Conservation (phyloP, 805 yeast species). For the Ogataea sp. region DNA sequence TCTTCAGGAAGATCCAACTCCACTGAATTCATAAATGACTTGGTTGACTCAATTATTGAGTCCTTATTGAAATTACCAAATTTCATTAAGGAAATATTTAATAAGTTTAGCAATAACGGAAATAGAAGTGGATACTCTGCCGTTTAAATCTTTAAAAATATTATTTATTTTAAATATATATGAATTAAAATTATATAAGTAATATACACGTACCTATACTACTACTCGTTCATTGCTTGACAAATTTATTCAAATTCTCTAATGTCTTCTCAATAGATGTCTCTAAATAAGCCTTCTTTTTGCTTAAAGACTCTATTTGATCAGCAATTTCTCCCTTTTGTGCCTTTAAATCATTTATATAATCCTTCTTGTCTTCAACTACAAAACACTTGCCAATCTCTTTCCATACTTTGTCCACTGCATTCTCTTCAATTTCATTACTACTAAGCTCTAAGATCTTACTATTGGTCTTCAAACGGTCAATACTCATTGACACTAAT, state of each 20-base stretch:
- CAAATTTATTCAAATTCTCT: slow-evolving; percentile 48
- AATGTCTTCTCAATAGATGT: slow-evolving; percentile 72
- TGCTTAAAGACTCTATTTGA: slow-evolving; percentile 48
- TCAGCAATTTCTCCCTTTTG: slow-evolving; percentile 53
- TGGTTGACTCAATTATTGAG: slow-evolving; percentile 58
- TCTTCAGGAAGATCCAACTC: slow-evolving; percentile 56
- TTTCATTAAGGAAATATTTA: slow-evolving; percentile 58
- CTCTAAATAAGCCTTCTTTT: slow-evolving; percentile 65
- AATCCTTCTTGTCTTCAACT: slow-evolving; percentile 33
- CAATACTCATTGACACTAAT: slow-evolving; percentile 44
- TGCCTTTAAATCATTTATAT: slow-evolving; percentile 37
- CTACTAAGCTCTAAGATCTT: slow-evolving; percentile 49
- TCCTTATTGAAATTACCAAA: slow-evolving; percentile 53
- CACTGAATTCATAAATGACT: slow-evolving; percentile 65
- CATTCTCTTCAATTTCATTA: slow-evolving; percentile 40
- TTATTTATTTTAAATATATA: neutral
- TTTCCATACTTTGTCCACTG: slow-evolving; percentile 60
- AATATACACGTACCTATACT: too few relatives aligned
- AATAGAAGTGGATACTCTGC: slow-evolving; percentile 91
- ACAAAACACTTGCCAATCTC: slow-evolving; percentile 77
- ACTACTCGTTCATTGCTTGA: slow-evolving; percentile 1
- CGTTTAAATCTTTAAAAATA: slow-evolving; percentile 36
- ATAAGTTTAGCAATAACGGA: slow-evolving; percentile 54
- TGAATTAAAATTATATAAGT: too few relatives aligned
- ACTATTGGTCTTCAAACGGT: slow-evolving; percentile 39